Percentiles rank a stretch among this genome's conserved stretches.
Evolutionary conservation across 805 yeast species (phyloP).

Genomic region (Metschnikowia cubensis): DNA sequence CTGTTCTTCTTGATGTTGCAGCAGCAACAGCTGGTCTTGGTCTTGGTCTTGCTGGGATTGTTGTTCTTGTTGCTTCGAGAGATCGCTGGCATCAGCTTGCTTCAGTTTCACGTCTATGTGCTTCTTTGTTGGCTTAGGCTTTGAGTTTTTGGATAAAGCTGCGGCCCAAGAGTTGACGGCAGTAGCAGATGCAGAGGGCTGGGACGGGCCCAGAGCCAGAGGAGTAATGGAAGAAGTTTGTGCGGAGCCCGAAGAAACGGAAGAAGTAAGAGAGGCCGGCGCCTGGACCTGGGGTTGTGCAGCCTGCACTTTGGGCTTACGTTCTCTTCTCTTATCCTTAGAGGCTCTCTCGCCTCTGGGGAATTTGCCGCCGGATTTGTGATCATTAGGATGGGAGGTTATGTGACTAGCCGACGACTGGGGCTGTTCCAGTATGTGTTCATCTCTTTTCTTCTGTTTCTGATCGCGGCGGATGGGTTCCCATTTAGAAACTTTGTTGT

Average conservation of each 20-base stretch:
- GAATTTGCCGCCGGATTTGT: slow-evolving; percentile 4
- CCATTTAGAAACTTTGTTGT: slow-evolving; percentile 90
- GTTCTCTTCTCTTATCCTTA: slow-evolving; percentile 15
- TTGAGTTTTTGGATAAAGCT: slow-evolving; percentile 36
- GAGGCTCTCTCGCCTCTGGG: slow-evolving; percentile 14
- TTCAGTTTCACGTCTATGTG: slow-evolving; percentile 11
- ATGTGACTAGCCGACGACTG: slow-evolving; percentile 7
- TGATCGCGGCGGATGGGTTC: slow-evolving; percentile 81
- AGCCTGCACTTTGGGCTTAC: slow-evolving; percentile 7
- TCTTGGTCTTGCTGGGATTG: slow-evolving; percentile 17
- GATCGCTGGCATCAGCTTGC: slow-evolving; percentile 1
- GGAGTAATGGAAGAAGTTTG: slow-evolving; percentile 11
- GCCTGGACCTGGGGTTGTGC: slow-evolving; percentile 5
- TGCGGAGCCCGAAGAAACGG: slow-evolving; percentile 15
- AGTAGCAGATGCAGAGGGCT: slow-evolving; percentile 10
- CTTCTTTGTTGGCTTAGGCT: slow-evolving; percentile 21
- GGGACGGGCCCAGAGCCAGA: slow-evolving; percentile 2
- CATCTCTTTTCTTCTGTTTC: slow-evolving; percentile 41
- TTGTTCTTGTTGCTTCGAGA: slow-evolving; percentile 2
- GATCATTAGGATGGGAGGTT: slow-evolving; percentile 3
- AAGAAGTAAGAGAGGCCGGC: neutral
- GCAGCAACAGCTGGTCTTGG: slow-evolving; percentile 50
- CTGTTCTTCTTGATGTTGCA: slow-evolving; percentile 39
- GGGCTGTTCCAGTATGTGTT: slow-evolving; percentile 5
- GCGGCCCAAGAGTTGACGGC: slow-evolving; percentile 42